A percentile compares a stretch with the other conserved stretches of the same genome.
Conservation (phyloP, 2,329 filamentous ascomycete species). For the Pseudogymnoascus sp. region DNA sequence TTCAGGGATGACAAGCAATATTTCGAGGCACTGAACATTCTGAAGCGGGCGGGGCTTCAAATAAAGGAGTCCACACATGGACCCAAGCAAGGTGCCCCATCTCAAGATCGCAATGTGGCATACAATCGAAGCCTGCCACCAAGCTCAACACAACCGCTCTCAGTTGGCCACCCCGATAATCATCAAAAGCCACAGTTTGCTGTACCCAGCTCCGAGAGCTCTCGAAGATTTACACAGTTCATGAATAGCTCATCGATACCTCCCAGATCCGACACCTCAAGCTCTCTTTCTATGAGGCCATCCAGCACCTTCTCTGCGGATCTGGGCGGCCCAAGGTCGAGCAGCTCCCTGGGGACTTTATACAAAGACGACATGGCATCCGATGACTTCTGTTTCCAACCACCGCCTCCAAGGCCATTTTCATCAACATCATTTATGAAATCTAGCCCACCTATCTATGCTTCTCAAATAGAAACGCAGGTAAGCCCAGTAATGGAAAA, state of each 20-base stretch:
- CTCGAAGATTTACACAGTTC: not conserved
- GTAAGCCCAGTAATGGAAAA: conserved; percentile 13
- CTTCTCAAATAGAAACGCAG: conserved; percentile 18
- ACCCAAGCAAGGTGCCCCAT: conserved; percentile 11
- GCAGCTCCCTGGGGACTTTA: not conserved
- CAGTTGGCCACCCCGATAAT: not conserved
- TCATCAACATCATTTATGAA: not conserved
- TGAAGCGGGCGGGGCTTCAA: conserved; percentile 29
- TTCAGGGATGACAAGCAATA: conserved; percentile 35
- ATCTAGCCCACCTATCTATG: conserved; percentile 13
- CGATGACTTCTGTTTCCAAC: conserved; percentile 11
- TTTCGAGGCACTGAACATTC: conserved; percentile 20
- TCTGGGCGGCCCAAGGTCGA: not conserved
- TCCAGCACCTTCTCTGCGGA: not conserved
- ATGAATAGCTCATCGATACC: not conserved
- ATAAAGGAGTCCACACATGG: conserved; percentile 20
- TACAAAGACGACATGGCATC: not conserved
- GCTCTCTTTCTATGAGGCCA: not conserved
- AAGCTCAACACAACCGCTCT: not conserved
- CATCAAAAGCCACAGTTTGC: not conserved
- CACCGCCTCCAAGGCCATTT: conserved; percentile 16
- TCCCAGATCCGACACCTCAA: conserved; percentile 1
- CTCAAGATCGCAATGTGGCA: not conserved
- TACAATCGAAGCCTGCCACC: not conserved
- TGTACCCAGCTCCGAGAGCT: not conserved